Conservation (phyloP, 1,284 basidiomycete genomes). For the Melanopsichium pennsylvanicum region DNA sequence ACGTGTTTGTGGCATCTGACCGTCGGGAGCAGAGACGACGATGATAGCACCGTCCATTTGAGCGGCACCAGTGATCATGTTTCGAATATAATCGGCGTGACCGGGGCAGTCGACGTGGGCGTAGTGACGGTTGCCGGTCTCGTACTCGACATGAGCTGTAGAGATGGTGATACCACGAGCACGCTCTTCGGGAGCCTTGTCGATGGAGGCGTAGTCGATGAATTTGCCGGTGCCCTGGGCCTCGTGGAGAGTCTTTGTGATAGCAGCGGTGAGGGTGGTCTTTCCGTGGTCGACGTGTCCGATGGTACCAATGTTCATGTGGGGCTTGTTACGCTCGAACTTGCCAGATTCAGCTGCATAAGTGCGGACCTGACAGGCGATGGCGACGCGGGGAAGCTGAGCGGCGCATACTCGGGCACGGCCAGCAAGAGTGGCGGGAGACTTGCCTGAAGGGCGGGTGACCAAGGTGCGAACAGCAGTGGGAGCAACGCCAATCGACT, state of each 20-base stretch:
- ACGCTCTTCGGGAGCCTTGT: constrained; percentile 99
- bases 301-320: constrained; percentile 76
- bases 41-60: constrained; percentile 83
- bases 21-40: constrained; percentile 96
- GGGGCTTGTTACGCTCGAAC: constrained; percentile 86
- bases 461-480: constrained; percentile 33
- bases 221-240: constrained; percentile 83
- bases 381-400: constrained; percentile 33
- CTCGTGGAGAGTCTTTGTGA: constrained; percentile 91
- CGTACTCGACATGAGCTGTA: constrained; percentile 92
- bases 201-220: constrained; percentile 96
- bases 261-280: constrained; percentile 97
- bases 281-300: constrained; percentile 69
- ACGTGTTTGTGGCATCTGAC: constrained; percentile 99
- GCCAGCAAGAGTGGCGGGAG: constrained; percentile 29
- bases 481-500: constrained; percentile 35
- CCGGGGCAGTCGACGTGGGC: constrained; percentile 98
- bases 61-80: constrained; percentile 99
- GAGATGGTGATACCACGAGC: constrained; percentile 98
- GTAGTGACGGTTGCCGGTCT: constrained; percentile 87
- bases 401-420: constrained; percentile 38
- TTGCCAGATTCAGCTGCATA: constrained; percentile 74
- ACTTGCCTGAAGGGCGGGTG: constrained; percentile 28
- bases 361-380: constrained; percentile 57
- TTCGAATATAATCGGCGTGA: constrained; percentile 70